Base-by-base conservation (phyloP, 1,284 basidiomycete species). In the Boletus nobilissimus region DNA sequence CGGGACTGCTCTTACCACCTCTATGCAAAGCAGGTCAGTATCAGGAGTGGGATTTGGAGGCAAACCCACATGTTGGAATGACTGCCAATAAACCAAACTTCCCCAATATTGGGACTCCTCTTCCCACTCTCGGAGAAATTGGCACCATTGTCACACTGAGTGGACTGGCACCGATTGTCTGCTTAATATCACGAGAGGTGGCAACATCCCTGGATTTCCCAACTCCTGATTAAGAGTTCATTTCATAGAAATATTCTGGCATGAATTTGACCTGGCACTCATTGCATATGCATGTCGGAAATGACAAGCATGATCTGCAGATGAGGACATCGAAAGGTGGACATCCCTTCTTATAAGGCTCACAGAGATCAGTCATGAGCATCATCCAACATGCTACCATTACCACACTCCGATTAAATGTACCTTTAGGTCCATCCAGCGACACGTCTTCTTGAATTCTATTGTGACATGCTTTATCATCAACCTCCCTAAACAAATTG, bases 381-480 rank as follows among this genome's bases (percentile, higher is more conserved):
- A 34, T 32, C 7, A 13, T 57, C 13, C 6, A 64, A 51, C 18
- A 10, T 6, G 5, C n/a, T n/a, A n/a, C 22, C n/a, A 43, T 72
- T 72, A 89, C 88, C 88, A 88, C 16, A 83, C 87, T 3, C 88
- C 88, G 16, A 89, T 78, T 71, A 89, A 89, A 69, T 89, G 88
- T 13, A 88, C 76, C 51, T 74, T 80, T n/a, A 79, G 51, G 6
- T 83, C 82, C 26, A 80, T 77, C 69, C 83, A 81, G 2, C 84
- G 89, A 72, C 89, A 89, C 2, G 83, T 83, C 22, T 79, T 75
- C 77, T 87, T 89, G 79, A 89, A 89, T 16, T 78, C 77, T 19
- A 74, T 77, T 0, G 81, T 81, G 13, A 73, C 74, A 34, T 85
- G 70, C 36, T 71, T 78, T 22, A 71, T 75, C 65, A 80, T 73